Conservation (phyloP, 345 rosid species). For the Arabis alpina region DNA sequence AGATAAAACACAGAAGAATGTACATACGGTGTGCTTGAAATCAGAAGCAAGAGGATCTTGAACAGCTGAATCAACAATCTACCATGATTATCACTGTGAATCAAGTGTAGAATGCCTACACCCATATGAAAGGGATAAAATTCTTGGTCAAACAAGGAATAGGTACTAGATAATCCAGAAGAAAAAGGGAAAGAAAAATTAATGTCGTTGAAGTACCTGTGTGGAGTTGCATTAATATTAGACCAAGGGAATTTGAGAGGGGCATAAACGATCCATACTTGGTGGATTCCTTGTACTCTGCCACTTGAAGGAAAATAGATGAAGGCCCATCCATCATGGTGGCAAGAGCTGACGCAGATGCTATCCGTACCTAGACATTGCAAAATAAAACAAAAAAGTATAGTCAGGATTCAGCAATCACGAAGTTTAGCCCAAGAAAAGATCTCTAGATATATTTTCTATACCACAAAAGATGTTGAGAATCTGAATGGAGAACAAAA, state of each 20-base stretch:
- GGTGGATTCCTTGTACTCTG: conserved; percentile 78
- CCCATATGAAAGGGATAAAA: conserved; percentile 24
- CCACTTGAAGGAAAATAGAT: conserved; percentile 85
- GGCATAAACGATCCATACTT: conserved; percentile 78
- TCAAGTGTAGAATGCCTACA: conserved; percentile 78
- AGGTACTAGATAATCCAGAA: conserved; percentile 14
- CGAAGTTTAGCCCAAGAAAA: conserved; percentile 18
- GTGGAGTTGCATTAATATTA: conserved; percentile 87
- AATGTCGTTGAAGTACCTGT: conserved; percentile 56
- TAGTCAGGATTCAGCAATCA: conserved; percentile 25
- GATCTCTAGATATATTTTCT: background rate
- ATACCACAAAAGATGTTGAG: conserved; percentile 22
- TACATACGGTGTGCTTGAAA: conserved; percentile 91
- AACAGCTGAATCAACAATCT: conserved; percentile 73
- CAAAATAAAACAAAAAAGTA: conserved; percentile 29
- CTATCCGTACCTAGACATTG: conserved; percentile 71
- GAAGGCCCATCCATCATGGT: conserved; percentile 93
- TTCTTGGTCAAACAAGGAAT: conserved; percentile 13
- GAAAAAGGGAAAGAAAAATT: conserved; percentile 17
- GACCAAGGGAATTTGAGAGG: conserved; percentile 87
- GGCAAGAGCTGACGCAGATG: conserved; percentile 77
- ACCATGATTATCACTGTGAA: conserved; percentile 71
- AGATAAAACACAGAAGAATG: conserved; percentile 36
- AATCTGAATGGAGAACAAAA: conserved; percentile 25
- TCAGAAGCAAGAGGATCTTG: conserved; percentile 77